A percentile compares a stretch with the other conserved stretches of the same genome.
phyloP scores from a whole-genome alignment of 2,329 filamentous ascomycete genomes.

The Purpureocillium lavendulum region DNA sequence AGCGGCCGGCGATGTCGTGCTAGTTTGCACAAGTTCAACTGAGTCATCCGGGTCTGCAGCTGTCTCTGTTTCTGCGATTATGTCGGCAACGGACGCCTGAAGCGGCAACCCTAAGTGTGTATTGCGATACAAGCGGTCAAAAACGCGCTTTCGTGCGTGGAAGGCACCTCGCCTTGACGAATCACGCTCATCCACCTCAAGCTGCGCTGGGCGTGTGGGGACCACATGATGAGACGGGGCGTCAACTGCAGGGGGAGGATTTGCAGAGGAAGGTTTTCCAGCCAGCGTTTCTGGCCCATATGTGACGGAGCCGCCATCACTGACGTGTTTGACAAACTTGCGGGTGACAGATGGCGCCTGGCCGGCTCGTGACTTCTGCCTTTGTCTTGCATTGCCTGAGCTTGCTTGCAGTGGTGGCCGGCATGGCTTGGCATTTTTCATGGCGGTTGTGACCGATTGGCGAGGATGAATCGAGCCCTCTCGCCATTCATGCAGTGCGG shows the following conservation, averaged over 20 bases:
- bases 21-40: neutral
- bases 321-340: conserved; percentile 20
- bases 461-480: conserved; percentile 40
- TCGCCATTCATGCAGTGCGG: conserved; percentile 47
- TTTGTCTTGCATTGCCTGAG: conserved; percentile 11
- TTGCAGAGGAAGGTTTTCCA: conserved; percentile 1
- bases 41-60: neutral
- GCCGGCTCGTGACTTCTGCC: conserved; percentile 2
- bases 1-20: neutral
- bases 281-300: conserved; percentile 10
- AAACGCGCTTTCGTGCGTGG: conserved; percentile 38
- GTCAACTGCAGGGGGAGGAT: neutral
- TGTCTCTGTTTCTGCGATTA: too few species aligned
- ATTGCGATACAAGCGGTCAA: conserved; percentile 46
- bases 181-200: conserved; percentile 38
- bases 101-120: conserved; percentile 5
- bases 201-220: conserved; percentile 39
- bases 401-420: conserved; percentile 11
- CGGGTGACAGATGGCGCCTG: conserved; percentile 8
- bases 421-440: conserved; percentile 5
- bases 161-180: conserved; percentile 31
- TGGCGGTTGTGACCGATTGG: conserved; percentile 19
- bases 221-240: neutral
- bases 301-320: conserved; percentile 15
- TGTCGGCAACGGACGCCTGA: neutral